Base-by-base conservation (phyloP, 257 asterid species). In the Thymus quinquecostatus region DNA sequence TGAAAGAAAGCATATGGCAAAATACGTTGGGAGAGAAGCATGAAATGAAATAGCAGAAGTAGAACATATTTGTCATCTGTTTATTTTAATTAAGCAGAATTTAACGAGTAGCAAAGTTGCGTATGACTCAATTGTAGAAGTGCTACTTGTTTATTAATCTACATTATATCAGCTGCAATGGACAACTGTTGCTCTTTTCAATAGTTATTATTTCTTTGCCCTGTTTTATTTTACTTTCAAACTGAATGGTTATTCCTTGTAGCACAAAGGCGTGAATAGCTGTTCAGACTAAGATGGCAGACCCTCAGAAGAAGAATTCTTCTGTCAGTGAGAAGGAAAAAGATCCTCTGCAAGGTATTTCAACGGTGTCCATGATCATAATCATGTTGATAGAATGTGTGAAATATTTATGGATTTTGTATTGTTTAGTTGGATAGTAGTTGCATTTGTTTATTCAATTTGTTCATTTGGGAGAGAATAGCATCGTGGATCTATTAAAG, bases 311-410 rank as follows among this genome's bases (percentile, higher is more conserved):
- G 80, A 79, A 60, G 75, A 83, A 76, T 73, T 78, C 87, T 36
- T 72, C 88, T 51, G 71, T 55, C 69, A 80, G 65, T 13, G 49
- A 74, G 61, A 81, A 82, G 80, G 83, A 86, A 83, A 87, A 87
- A 76, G 79, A 79, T 67, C 77, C 87, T 6, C 36, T 82, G 64
- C 86, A 83, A 78, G 97, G 96, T 93, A 82, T 55, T 68, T 67
- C 58, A 45, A 72, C 60, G 49, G 13, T 65, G 58, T 56, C 64
- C 53, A 38, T 50, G 3, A 62, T 51, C 38, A 38, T 55, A 49
- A 2, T 21, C 21, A 21, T 21, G 21, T 49, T 58, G 50, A 10
- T 47, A 33, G 10, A 28, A 34, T 12, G 50, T 68, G 36, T 66
- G 51, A 49, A 40, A 49, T 1, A 38, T 36, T 55, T 71, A 32